Conservation (phyloP, 2,329 filamentous ascomycete species). For the Aureobasidium sp. region DNA sequence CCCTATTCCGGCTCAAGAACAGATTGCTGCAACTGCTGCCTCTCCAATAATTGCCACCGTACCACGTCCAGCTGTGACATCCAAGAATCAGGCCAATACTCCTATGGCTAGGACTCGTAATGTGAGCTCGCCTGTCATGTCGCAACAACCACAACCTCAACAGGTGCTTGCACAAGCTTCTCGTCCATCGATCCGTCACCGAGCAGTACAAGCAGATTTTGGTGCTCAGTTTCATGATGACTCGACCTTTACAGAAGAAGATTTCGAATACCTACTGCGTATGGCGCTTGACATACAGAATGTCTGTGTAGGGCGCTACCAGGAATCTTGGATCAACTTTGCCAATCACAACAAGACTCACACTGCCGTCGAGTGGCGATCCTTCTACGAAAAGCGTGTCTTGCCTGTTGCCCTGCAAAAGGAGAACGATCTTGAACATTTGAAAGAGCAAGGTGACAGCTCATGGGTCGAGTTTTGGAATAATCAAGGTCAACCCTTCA, state of each 20-base stretch:
- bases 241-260: slow-evolving; percentile 28
- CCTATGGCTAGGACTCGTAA: not conserved
- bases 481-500: slow-evolving; percentile 10
- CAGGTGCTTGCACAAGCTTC: not conserved
- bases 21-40: not conserved
- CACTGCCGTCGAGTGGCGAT: slow-evolving; percentile 23
- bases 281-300: slow-evolving; percentile 18
- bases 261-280: slow-evolving; percentile 16
- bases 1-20: not conserved
- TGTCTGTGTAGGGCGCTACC: slow-evolving; percentile 12
- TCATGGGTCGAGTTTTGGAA: slow-evolving; percentile 7
- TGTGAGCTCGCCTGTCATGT: not conserved
- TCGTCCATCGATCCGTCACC: not conserved
- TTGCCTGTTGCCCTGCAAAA: slow-evolving; percentile 20
- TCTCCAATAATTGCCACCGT: not conserved
- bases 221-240: not conserved
- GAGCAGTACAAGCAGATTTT: not conserved
- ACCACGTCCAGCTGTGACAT: not conserved
- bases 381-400: slow-evolving; percentile 23
- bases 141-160: not conserved
- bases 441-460: not conserved
- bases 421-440: not conserved
- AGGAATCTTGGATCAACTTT: slow-evolving; percentile 24
- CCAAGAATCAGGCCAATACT: not conserved
- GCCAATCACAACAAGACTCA: slow-evolving; percentile 18